Evolutionary conservation across 1,284 basidiomycete genomes (phyloP), one percentile per base, ranked within the genome.

Genomic region (Ceratobasidium theobromae): DNA sequence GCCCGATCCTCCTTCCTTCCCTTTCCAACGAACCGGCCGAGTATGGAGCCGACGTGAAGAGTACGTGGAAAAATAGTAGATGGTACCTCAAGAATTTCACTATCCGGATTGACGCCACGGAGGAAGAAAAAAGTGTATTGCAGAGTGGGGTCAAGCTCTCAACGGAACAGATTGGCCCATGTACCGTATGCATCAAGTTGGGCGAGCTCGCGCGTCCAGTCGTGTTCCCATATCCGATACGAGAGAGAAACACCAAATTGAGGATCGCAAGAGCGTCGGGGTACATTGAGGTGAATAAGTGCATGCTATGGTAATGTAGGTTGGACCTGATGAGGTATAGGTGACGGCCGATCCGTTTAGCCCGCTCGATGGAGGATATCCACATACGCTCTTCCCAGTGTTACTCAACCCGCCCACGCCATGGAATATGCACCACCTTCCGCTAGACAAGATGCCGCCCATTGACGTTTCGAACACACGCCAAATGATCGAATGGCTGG

Each of bases 211-310:
- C n/a, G 0, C 75, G 78, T 53, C 66, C 72, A 33, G 64, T 79
- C 9, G 33, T 69, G n/a, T 79, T 73, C 67, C 77, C 78, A 9
- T 74, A 76, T 51, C 76, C 77, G 4, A 72, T 83, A 14, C 71
- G 76, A 38, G 77, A 74, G 9, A 60, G 62, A n/a, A 73, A 72
- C 18, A 55, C 72, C 1, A 82, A 75, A 69, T 65, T 80, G 1
- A 77, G 80, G 5, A 71, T 85, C 30, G 83, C 82, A 5, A 77
- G 84, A 30, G 81, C 79, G 68, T 85, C 82, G 2, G 75, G 72
- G 21, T 85, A 81, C 68, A 75, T 84, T 8, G 83, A 86, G 76
- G 84, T 84, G 40, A 14, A 71, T 69, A 30, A 23, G 25, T 53
- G 38, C 4, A 16, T 25, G 3, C 16, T 2, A 23, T 75, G 67